phyloP scores from a whole-genome alignment of 257 asterid species.

The Schizonepeta tenuifolia region DNA sequence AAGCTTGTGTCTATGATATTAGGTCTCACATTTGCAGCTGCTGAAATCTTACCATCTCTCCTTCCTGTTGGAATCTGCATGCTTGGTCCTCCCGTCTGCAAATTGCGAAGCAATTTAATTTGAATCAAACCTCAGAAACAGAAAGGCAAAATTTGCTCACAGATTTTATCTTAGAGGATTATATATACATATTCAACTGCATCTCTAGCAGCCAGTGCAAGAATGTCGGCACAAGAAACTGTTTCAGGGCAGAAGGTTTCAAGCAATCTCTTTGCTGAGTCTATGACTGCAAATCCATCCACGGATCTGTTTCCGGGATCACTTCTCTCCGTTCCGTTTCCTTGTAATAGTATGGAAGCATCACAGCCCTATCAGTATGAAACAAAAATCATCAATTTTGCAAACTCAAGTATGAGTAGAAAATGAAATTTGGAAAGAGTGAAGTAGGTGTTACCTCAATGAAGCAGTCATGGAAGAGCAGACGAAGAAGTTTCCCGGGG shows the following conservation, averaged over 20 bases:
- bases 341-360: conserved; percentile 73
- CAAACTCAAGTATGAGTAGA: not conserved
- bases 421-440: not conserved
- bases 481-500: conserved; percentile 81
- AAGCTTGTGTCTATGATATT: conserved; percentile 79
- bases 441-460: conserved; percentile 52
- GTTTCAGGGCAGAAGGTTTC: conserved; percentile 70
- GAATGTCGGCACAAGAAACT: conserved; percentile 86
- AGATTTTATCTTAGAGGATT: not conserved
- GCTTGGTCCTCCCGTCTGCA: conserved; percentile 80
- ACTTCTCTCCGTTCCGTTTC: conserved; percentile 67
- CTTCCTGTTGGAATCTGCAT: conserved; percentile 70
- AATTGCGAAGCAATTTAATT: not conserved
- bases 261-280: conserved; percentile 65
- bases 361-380: conserved; percentile 67
- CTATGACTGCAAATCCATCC: conserved; percentile 69
- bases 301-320: conserved; percentile 75
- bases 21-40: conserved; percentile 70
- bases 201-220: conserved; percentile 83
- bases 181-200: conserved; percentile 75
- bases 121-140: not conserved
- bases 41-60: conserved; percentile 64
- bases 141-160: not conserved
- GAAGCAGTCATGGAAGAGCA: conserved; percentile 81
- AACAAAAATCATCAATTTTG: not conserved